Percentiles rank a stretch among this genome's conserved stretches.
Evolutionary conservation across 495 filamentous ascomycete species (phyloP).

Genomic region (Penicillium taxi): DNA sequence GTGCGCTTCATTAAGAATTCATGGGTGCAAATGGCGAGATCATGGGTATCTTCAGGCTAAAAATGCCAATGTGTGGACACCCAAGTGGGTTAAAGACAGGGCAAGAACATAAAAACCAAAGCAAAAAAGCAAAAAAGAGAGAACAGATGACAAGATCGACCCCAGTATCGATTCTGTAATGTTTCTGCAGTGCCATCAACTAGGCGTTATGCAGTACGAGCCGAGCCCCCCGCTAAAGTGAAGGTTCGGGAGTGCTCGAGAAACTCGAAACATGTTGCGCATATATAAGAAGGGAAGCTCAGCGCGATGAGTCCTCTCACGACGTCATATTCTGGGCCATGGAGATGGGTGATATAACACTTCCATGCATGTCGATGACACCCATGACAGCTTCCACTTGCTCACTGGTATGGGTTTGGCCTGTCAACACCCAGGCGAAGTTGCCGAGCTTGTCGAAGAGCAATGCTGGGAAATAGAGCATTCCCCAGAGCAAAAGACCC

Average conservation of each 20-base stretch:
- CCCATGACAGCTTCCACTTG: conserved; percentile 25
- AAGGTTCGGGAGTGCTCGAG: too few species aligned
- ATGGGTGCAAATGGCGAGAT: conserved; percentile 3
- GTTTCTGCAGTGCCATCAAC: too few species aligned
- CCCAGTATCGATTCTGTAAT: too few species aligned
- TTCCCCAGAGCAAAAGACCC: conserved; percentile 30
- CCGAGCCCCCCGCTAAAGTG: too few species aligned
- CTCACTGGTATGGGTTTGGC: conserved; percentile 27
- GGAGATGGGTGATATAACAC: conserved; percentile 10
- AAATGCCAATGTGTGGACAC: conserved; percentile 6
- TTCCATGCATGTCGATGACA: conserved; percentile 22
- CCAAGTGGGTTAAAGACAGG: background rate
- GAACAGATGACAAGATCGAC: too few species aligned
- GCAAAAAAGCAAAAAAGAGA: background rate
- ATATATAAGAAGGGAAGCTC: background rate
- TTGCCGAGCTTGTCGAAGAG: conserved; percentile 32
- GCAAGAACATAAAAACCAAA: conserved; percentile 2
- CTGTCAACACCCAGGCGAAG: conserved; percentile 36
- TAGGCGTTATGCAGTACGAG: too few species aligned
- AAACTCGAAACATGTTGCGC: too few species aligned
- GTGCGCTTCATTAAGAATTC: conserved; percentile 12
- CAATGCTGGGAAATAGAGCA: conserved; percentile 34
- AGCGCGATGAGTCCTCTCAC: too few species aligned
- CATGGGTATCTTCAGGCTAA: conserved; percentile 4
- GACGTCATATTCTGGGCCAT: conserved; percentile 11